Percentiles rank a stretch among this genome's conserved stretches.
These are phyloP conservation scores for Neurospora sp. DNA, from an alignment of 495 filamentous ascomycete species.

Conservation along the genomic window DNA sequence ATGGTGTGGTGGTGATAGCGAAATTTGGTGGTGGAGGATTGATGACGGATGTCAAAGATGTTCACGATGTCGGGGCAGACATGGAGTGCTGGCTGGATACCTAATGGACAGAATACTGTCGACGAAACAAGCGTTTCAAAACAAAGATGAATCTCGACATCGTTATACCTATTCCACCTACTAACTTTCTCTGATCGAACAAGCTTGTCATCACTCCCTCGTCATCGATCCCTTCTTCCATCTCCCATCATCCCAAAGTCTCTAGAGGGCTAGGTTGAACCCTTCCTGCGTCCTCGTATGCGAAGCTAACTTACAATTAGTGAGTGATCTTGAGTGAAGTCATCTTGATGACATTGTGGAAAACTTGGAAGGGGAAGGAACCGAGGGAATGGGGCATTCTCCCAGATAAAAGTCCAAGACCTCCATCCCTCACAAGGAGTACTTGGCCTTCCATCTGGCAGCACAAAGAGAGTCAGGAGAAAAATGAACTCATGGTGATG, in stretches of 20 bases:
- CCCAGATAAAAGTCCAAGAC: neutral
- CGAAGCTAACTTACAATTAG: neutral
- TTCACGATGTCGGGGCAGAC: neutral
- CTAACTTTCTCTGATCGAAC: neutral
- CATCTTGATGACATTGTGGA: neutral
- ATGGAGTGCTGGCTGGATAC: neutral
- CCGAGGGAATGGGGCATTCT: neutral
- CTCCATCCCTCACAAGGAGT: neutral
- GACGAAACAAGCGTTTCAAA: neutral
- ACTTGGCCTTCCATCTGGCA: too few species aligned
- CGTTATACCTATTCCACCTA: neutral
- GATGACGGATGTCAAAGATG: neutral
- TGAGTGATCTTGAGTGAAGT: neutral
- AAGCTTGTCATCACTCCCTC: neutral
- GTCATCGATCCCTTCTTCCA: neutral
- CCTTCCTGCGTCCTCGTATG: neutral
- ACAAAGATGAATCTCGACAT: neutral
- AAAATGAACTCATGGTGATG: neutral
- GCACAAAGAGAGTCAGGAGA: too few species aligned
- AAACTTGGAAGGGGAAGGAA: neutral
- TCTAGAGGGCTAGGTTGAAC: neutral
- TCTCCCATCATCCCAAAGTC: neutral
- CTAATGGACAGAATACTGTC: neutral
- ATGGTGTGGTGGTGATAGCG: neutral
- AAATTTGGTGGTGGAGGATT: neutral